phyloP scores from a whole-genome alignment of 164 flowering plant genomes.

The Piper longum region DNA sequence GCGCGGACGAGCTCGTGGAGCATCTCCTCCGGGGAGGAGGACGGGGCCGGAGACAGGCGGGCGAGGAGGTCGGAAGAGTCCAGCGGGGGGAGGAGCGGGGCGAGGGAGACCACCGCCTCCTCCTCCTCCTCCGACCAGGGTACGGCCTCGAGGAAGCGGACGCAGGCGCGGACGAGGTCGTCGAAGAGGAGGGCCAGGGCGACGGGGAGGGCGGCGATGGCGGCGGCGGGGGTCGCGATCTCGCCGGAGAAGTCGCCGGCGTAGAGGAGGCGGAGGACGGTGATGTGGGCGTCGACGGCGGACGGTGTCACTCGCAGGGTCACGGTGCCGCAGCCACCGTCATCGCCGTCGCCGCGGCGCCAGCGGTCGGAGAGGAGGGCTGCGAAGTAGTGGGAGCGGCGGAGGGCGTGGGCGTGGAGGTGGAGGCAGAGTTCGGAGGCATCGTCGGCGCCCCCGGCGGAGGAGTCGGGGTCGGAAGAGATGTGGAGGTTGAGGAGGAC shows the following conservation, averaged over 20 bases:
- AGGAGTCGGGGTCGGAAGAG: background rate
- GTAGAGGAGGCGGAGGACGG: constrained; percentile 58
- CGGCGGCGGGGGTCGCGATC: constrained; percentile 23
- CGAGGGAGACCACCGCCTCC: constrained; percentile 31
- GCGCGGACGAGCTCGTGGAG: constrained; percentile 45
- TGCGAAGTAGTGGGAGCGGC: constrained; percentile 51
- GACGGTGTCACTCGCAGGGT: constrained; percentile 18
- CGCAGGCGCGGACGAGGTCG: constrained; percentile 58
- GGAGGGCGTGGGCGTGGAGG: constrained; percentile 53
- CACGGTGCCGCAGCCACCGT: constrained; percentile 11
- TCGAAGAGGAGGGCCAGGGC: constrained; percentile 75
- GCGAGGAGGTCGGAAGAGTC: constrained; percentile 55
- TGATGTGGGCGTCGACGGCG: constrained; percentile 24
- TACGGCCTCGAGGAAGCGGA: constrained; percentile 68
- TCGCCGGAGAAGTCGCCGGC: constrained; percentile 24
- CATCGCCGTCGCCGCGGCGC: constrained; percentile 9
- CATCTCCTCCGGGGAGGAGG: constrained; percentile 52
- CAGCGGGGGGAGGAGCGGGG: constrained; percentile 44
- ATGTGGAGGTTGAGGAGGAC: constrained; percentile 40
- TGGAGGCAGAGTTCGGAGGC: constrained; percentile 28
- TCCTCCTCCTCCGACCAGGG: constrained; percentile 94
- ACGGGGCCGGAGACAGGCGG: constrained; percentile 37
- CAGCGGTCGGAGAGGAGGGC: constrained; percentile 79
- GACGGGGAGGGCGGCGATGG: constrained; percentile 46
- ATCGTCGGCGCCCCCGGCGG: constrained; percentile 5